These are phyloP conservation scores for Mucuna pruriens DNA, from an alignment of 306 rosid species.

Conservation along the genomic window DNA sequence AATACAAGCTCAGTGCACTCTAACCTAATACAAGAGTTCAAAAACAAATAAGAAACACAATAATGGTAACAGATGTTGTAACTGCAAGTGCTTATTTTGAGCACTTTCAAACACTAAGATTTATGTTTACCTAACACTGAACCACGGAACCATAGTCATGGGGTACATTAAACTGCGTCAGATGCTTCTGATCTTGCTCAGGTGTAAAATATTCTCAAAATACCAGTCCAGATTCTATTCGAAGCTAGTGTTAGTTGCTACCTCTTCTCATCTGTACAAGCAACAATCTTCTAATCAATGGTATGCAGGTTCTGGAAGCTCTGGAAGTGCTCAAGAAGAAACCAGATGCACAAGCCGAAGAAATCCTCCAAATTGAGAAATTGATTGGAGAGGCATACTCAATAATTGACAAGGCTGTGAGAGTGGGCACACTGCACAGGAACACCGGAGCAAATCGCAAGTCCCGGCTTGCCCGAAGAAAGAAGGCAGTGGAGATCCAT, in stretches of 20 bases:
- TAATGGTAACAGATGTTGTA: slow-evolving; percentile 5
- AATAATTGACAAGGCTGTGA: slow-evolving; percentile 90
- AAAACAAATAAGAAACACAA: background rate
- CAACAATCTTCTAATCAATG: slow-evolving; percentile 20
- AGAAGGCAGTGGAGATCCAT: slow-evolving; percentile 90
- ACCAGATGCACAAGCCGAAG: slow-evolving; percentile 73
- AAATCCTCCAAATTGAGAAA: slow-evolving; percentile 76
- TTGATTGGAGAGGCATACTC: slow-evolving; percentile 95
- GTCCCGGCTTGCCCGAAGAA: slow-evolving; percentile 90
- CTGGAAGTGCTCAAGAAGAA: slow-evolving; percentile 82
- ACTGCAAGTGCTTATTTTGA: background rate
- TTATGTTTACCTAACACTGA: background rate
- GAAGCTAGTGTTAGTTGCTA: slow-evolving; percentile 8
- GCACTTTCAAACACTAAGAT: background rate
- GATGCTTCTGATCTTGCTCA: background rate
- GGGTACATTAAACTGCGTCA: background rate
- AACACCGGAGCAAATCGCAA: slow-evolving; percentile 91
- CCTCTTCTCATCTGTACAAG: background rate
- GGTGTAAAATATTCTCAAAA: background rate
- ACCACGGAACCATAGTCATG: background rate
- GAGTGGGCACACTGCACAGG: slow-evolving; percentile 85
- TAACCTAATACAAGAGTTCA: slow-evolving; percentile 1
- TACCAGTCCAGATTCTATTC: background rate
- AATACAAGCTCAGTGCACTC: background rate
- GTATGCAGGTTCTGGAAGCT: slow-evolving; percentile 84